Evolutionary conservation across 1,284 basidiomycete species (phyloP), one percentile per base, ranked within the genome.

Genomic region (Leccinum angustisporum): DNA sequence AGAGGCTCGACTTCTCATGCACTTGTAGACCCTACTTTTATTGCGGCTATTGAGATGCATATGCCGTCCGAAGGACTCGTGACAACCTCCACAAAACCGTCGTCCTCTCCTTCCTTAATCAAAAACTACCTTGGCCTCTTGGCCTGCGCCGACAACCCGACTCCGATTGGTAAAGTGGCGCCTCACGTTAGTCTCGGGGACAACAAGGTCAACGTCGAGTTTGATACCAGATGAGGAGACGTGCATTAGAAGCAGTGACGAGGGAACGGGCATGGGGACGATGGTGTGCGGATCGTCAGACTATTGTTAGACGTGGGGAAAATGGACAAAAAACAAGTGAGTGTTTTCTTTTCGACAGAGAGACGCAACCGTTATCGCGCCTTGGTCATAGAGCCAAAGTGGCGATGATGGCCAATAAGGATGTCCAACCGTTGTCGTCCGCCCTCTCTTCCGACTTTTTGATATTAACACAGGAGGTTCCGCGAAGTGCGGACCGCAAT

Each of bases 271-370:
- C 90, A 95, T 72, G 95, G 95, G 18, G 81, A 88, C 16, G 86
- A 89, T 51, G 95, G 92, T 13, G 88, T 95, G 3, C 83, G 96
- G 46, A 89, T 98, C 59, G 79, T 98, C 64, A 84, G 90, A 57
- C 80, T 98, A 21, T 77, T 98, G 33, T 76, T 93, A 56, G 87
- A 91, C 60, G 88, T n/a, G n/a, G n/a, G n/a, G n/a, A n/a, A n/a
- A n/a, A n/a, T n/a, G n/a, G n/a, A n/a, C n/a, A n/a, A n/a, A n/a
- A n/a, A n/a, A n/a, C n/a, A n/a, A n/a, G n/a, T n/a, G n/a, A n/a
- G n/a, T n/a, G n/a, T n/a, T n/a, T n/a, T n/a, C n/a, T n/a, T n/a
- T n/a, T n/a, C n/a, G n/a, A n/a, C n/a, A n/a, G n/a, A n/a, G n/a
- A n/a, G n/a, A n/a, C n/a, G n/a, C n/a, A n/a, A n/a, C n/a, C n/a